Conservation (phyloP, 1,284 basidiomycete species). For the Ustanciosporium gigantosporum region DNA sequence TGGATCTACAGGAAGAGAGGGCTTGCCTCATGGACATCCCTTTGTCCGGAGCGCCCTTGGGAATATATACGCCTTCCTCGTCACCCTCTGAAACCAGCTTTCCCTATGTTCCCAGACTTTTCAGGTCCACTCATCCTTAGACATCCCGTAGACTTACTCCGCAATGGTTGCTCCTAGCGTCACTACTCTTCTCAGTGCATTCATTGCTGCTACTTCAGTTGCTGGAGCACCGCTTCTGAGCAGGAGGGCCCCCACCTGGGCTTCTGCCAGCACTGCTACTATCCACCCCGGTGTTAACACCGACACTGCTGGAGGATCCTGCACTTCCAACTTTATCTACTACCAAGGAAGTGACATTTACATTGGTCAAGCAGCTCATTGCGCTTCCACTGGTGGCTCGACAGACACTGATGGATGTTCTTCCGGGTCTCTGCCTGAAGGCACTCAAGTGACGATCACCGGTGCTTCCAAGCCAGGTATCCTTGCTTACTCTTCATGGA, state of each 20-base stretch:
- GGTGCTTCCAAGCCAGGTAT: constrained; percentile 34
- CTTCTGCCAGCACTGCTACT: constrained; percentile 16
- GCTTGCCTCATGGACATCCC: too few relatives aligned
- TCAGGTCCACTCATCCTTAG: too few relatives aligned
- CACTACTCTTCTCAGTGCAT: constrained; percentile 8
- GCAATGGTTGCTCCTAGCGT: constrained; percentile 17
- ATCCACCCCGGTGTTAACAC: constrained; percentile 49
- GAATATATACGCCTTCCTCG: too few relatives aligned
- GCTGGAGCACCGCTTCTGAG: constrained; percentile 7
- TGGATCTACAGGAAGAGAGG: too few relatives aligned
- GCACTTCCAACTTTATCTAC: constrained; percentile 45
- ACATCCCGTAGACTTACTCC: too few relatives aligned
- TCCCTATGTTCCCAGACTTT: too few relatives aligned
- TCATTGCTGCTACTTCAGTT: constrained; percentile 12
- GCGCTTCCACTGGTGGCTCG: constrained; percentile 28
- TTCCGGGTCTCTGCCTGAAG: constrained; percentile 32
- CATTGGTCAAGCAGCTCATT: constrained; percentile 46
- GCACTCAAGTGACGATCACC: constrained; percentile 35
- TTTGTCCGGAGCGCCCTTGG: too few relatives aligned
- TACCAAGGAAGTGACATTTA: constrained; percentile 36
- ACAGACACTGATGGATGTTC: constrained; percentile 39
- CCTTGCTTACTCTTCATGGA: constrained; percentile 40
- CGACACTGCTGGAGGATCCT: constrained; percentile 38
- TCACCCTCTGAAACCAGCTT: too few relatives aligned
- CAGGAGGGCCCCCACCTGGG: constrained; percentile 33